Conservation (phyloP, 441 rosid species). For the Viola pubescens region DNA sequence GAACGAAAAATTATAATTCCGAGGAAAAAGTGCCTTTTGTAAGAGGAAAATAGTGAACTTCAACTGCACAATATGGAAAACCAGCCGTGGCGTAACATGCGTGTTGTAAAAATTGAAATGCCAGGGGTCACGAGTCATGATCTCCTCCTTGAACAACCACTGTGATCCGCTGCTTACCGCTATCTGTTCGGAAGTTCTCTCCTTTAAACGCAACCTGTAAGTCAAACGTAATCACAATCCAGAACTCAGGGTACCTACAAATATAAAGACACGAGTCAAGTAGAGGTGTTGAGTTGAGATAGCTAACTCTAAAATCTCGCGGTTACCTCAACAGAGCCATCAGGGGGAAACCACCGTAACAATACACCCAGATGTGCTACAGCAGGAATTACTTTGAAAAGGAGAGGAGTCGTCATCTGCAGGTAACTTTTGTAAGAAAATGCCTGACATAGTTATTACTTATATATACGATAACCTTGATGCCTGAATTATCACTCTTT, state of each 20-base stretch:
- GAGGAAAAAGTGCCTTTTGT: conserved; percentile 1
- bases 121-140: conserved; percentile 32
- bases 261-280: too few species aligned
- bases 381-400: conserved; percentile 90
- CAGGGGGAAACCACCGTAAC: conserved; percentile 83
- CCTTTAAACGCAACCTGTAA: conserved; percentile 39
- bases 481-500: too few species aligned
- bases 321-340: conserved; percentile 61
- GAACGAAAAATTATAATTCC: not conserved
- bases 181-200: conserved; percentile 38
- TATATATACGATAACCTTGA: too few species aligned
- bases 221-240: conserved; percentile 11
- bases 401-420: conserved; percentile 93
- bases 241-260: too few species aligned
- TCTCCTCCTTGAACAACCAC: conserved; percentile 31
- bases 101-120: conserved; percentile 15
- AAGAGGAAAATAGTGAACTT: not conserved
- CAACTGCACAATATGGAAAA: conserved; percentile 13
- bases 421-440: not conserved
- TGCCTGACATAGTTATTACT: not conserved
- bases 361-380: conserved; percentile 85
- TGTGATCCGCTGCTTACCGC: conserved; percentile 37
- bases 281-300: too few species aligned
- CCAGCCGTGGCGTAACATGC: conserved; percentile 10
- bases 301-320: too few species aligned